Conservation (phyloP, 2,329 filamentous ascomycete genomes). For the Sporothrix globosa region DNA sequence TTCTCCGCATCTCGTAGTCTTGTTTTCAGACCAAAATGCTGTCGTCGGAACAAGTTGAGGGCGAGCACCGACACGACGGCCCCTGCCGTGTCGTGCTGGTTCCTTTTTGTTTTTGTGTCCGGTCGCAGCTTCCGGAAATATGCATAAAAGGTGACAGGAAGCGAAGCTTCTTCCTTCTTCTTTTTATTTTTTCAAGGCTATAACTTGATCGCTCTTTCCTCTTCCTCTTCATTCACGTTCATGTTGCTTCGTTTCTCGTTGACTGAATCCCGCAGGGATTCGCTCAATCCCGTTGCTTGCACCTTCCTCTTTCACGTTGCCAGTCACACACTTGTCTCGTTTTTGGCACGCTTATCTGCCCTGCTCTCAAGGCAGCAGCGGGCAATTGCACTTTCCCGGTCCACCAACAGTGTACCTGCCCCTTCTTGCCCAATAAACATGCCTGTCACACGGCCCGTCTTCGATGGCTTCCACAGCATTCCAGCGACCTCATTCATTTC, state of each 20-base stretch:
- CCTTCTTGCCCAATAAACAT: constrained; percentile 1
- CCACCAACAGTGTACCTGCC: background rate
- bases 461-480: constrained; percentile 9
- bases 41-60: background rate
- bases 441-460: background rate
- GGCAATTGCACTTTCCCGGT: constrained; percentile 20
- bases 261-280: background rate
- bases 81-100: constrained; percentile 9
- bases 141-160: background rate
- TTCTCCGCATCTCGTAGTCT: background rate
- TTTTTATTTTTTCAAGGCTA: background rate
- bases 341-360: background rate
- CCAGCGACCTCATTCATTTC: background rate
- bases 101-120: constrained; percentile 10
- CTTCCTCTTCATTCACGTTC: too few species aligned
- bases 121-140: background rate
- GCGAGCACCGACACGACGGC: constrained; percentile 21
- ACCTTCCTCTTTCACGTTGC: background rate
- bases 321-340: background rate
- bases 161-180: background rate
- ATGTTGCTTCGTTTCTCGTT: background rate
- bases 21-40: background rate
- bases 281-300: background rate
- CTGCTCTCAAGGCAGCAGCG: background rate
- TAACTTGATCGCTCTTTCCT: background rate